Conservation (phyloP, 495 filamentous ascomycete species). For the Neurospora discreta region DNA sequence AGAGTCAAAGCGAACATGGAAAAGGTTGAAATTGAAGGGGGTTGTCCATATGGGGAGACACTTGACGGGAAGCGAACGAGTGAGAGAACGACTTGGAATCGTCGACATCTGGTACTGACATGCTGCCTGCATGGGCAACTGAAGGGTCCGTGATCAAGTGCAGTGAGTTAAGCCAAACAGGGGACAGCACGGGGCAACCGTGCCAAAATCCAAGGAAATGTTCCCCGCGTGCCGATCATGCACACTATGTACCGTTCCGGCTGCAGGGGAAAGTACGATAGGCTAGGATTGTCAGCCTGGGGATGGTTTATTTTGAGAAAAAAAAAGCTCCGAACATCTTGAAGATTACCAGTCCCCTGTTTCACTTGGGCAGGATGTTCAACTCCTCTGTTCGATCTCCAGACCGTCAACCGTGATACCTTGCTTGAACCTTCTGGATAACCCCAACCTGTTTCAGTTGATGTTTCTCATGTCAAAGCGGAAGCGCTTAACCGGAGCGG, state of each 20-base stretch:
- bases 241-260: background rate
- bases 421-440: too few relatives aligned
- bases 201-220: background rate
- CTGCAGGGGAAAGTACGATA: background rate
- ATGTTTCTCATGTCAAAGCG: background rate
- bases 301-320: background rate
- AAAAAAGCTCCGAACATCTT: background rate
- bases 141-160: background rate
- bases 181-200: background rate
- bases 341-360: background rate
- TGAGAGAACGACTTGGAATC: background rate
- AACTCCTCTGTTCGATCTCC: background rate
- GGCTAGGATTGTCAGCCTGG: background rate
- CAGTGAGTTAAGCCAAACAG: background rate
- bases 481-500: background rate
- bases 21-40: background rate
- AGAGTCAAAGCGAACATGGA: background rate
- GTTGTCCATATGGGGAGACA: background rate
- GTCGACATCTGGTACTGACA: background rate
- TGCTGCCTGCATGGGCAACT: background rate
- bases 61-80: background rate
- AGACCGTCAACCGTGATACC: background rate
- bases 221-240: background rate
- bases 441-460: background rate
- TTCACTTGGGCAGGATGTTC: background rate